Conservation (phyloP, 1,139 yeast genomes). For the Kurtzmaniella quercitrusa region DNA sequence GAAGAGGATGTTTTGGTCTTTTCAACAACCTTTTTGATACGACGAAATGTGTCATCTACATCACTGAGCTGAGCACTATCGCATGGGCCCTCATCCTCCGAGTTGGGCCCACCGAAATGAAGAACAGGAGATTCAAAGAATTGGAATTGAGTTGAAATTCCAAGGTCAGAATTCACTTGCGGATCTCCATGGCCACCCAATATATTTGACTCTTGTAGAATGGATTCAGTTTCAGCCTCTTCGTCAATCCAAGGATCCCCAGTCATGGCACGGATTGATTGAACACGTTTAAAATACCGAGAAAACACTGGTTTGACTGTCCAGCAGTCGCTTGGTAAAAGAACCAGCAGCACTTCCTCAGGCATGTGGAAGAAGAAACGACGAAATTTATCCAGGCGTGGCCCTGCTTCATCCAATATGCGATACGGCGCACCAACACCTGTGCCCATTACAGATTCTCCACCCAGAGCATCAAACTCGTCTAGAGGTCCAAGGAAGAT, state of each 20-base stretch:
- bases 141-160: constrained; percentile 43
- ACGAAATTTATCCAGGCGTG: background rate
- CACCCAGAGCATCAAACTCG: background rate
- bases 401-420: background rate
- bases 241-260: constrained; percentile 41
- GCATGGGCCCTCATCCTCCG: background rate
- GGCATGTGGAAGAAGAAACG: constrained; percentile 12
- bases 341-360: constrained; percentile 21
- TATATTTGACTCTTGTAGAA: constrained; percentile 33
- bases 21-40: constrained; percentile 25
- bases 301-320: constrained; percentile 40
- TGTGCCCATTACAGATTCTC: background rate
- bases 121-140: constrained; percentile 28
- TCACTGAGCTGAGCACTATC: constrained; percentile 21
- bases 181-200: constrained; percentile 35
- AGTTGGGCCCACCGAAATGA: constrained; percentile 1
- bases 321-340: constrained; percentile 55
- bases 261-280: constrained; percentile 42
- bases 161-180: constrained; percentile 37
- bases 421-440: background rate
- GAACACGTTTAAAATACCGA: constrained; percentile 45
- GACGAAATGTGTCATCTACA: constrained; percentile 34
- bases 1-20: background rate
- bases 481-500: constrained; percentile 26
- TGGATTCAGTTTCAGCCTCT: constrained; percentile 17